Evolutionary conservation across 768 basidiomycete species (phyloP).

Genomic region (Boletus sensibilis): DNA sequence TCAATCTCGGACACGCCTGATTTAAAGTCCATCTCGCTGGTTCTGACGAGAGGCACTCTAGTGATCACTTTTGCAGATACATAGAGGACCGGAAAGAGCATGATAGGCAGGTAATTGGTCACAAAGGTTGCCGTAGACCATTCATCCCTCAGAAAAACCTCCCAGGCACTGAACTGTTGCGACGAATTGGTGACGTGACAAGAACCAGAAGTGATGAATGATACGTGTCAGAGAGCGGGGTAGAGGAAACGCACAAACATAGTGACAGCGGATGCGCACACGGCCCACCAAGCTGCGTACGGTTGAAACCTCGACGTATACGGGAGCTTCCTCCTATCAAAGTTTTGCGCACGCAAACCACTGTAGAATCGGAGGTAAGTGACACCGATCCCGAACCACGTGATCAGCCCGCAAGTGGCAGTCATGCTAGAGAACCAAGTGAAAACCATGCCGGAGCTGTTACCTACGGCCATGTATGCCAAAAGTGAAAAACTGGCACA

Average conservation of each 20-base stretch:
- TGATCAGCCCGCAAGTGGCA: conserved; percentile 39
- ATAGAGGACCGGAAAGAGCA: conserved; percentile 46
- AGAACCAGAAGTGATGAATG: neutral
- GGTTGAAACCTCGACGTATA: conserved; percentile 42
- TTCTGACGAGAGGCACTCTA: conserved; percentile 7
- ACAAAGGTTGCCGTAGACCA: conserved; percentile 39
- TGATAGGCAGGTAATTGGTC: conserved; percentile 39
- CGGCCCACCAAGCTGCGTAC: conserved; percentile 39
- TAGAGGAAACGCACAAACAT: conserved; percentile 34
- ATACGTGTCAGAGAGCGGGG: neutral
- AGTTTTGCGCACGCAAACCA: conserved; percentile 47
- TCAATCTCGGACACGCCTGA: conserved; percentile 17
- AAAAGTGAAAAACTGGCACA: conserved; percentile 33
- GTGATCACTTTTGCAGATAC: conserved; percentile 25
- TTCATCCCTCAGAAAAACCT: conserved; percentile 35
- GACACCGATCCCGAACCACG: conserved; percentile 42
- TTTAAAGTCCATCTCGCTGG: conserved; percentile 23
- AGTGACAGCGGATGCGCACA: conserved; percentile 23
- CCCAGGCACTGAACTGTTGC: conserved; percentile 36
- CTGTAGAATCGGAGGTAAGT: conserved; percentile 46
- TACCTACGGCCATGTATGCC: conserved; percentile 39
- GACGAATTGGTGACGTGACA: neutral
- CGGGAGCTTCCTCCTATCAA: conserved; percentile 46
- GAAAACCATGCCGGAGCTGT: conserved; percentile 38
- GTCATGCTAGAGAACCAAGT: conserved; percentile 37